Conservation (phyloP, 345 rosid species). For the Populus nigra region DNA sequence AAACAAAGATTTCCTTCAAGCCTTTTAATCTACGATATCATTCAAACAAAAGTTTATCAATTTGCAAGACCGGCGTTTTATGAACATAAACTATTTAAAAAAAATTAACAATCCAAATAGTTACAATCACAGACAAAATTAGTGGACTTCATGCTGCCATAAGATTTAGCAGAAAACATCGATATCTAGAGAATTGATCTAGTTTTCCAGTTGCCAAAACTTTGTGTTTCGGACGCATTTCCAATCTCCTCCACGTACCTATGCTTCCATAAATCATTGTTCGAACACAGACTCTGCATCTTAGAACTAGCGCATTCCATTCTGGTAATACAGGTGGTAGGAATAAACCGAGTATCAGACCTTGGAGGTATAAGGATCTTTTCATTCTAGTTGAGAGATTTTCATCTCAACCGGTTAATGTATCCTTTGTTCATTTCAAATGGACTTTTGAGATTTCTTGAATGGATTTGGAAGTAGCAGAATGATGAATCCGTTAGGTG, state of each 20-base stretch:
- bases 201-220: conserved; percentile 44
- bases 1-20: neutral
- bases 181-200: neutral
- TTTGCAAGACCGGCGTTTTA: no score
- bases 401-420: no score
- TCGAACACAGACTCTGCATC: conserved; percentile 14
- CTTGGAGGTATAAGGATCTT: no score
- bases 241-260: conserved; percentile 25
- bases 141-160: neutral
- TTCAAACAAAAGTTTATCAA: neutral
- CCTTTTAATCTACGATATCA: neutral
- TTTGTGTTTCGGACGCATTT: neutral
- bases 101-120: no score
- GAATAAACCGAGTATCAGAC: conserved; percentile 24
- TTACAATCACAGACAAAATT: no score
- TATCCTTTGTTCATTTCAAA: no score
- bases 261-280: conserved; percentile 26
- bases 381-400: no score
- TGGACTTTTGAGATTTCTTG: no score
- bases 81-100: neutral
- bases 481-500: no score
- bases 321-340: conserved; percentile 45
- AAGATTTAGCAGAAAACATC: neutral
- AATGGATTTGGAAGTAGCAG: no score
- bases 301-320: conserved; percentile 20